A percentile compares a stretch with the other conserved stretches of the same genome.
These are phyloP conservation scores for Claviceps spartinae DNA, from an alignment of 2,329 filamentous ascomycete genomes.

Conservation along the genomic window DNA sequence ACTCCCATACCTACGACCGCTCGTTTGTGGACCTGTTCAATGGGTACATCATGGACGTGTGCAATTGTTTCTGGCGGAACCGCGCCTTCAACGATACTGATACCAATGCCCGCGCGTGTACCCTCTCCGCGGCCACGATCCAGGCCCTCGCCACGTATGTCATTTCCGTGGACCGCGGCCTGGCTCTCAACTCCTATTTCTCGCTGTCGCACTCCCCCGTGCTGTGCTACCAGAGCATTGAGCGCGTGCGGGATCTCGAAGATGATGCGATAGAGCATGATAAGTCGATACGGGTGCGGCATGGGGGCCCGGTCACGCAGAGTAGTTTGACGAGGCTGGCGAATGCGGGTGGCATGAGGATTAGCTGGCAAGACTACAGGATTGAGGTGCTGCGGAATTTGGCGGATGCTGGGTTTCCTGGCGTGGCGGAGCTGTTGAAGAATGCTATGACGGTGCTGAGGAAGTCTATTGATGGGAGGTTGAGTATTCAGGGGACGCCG, in stretches of 20 bases:
- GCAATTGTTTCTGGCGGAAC: constrained; percentile 69
- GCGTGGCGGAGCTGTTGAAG: constrained; percentile 60
- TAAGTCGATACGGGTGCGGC: constrained; percentile 31
- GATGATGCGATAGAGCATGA: constrained; percentile 34
- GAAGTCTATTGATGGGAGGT: constrained; percentile 26
- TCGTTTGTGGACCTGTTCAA: constrained; percentile 60
- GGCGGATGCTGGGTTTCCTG: constrained; percentile 47
- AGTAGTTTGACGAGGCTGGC: constrained; percentile 49
- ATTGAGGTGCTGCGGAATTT: constrained; percentile 58
- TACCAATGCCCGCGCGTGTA: constrained; percentile 44
- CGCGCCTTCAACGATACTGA: constrained; percentile 56
- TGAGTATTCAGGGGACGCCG: constrained; percentile 10
- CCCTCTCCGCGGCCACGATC: constrained; percentile 31
- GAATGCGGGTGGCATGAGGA: constrained; percentile 48
- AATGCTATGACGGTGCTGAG: constrained; percentile 68
- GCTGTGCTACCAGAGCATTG: constrained; percentile 41
- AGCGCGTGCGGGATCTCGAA: constrained; percentile 42
- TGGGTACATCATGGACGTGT: constrained; percentile 74
- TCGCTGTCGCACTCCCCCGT: constrained; percentile 45
- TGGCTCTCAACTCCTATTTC: constrained; percentile 37
- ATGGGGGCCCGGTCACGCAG: constrained; percentile 58
- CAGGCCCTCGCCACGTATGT: constrained; percentile 35
- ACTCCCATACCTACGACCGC: constrained; percentile 36
- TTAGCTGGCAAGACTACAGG: constrained; percentile 64
- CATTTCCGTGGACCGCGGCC: constrained; percentile 29